Conservation (phyloP, 306 rosid genomes). For the Castanea sativa region DNA sequence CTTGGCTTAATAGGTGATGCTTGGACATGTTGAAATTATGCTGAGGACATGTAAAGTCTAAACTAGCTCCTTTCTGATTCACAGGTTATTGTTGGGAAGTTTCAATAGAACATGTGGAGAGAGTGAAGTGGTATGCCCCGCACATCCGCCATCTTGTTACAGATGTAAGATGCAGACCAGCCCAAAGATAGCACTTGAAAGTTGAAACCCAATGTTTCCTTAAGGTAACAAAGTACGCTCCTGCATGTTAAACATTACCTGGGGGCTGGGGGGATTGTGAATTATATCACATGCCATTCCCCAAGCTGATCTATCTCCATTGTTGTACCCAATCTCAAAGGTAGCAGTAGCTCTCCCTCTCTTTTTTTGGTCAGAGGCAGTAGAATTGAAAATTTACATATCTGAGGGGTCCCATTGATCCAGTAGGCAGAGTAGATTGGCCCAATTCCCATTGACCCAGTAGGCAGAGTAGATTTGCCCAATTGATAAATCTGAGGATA, state of each 20-base stretch:
- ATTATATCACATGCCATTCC: background rate
- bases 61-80: background rate
- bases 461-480: background rate
- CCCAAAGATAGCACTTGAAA: slow-evolving; percentile 25
- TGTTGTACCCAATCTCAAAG: background rate
- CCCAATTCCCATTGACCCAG: background rate
- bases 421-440: background rate
- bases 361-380: background rate
- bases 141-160: slow-evolving; percentile 87
- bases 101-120: slow-evolving; percentile 67
- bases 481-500: background rate
- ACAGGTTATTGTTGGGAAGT: slow-evolving; percentile 82
- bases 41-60: background rate
- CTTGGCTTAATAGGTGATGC: background rate
- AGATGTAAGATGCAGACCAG: slow-evolving; percentile 67
- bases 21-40: slow-evolving; percentile 2
- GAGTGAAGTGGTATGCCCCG: slow-evolving; percentile 97
- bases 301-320: slow-evolving; percentile 7
- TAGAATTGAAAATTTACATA: background rate
- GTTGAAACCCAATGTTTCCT: background rate
- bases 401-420: background rate
- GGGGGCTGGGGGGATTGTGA: background rate
- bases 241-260: background rate
- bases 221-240: slow-evolving; percentile 11
- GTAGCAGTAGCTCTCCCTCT: background rate